Percentiles rank a stretch among this genome's conserved stretches.
phyloP scores from a whole-genome alignment of 2,329 filamentous ascomycete species.

The Huntiella savannae region DNA sequence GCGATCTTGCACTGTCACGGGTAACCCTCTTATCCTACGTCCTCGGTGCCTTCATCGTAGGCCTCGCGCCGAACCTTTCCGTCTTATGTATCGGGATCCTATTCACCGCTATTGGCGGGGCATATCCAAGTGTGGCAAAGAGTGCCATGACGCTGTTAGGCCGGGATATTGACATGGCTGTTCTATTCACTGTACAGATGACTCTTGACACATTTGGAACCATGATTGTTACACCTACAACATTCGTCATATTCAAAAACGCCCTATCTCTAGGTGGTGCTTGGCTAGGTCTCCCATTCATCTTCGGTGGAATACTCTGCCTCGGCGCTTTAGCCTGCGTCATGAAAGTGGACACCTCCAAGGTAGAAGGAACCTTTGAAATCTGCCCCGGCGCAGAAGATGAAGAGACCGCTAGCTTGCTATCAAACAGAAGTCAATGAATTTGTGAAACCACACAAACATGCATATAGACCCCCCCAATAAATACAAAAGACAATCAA shows the following conservation, averaged over 20 bases:
- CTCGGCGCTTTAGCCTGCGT: background rate
- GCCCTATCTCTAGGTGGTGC: background rate
- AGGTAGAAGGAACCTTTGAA: no score
- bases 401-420: background rate
- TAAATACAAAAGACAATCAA: slow-evolving; percentile 1
- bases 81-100: background rate
- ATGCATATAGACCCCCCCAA: background rate
- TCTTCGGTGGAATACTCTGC: slow-evolving; percentile 1
- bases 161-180: slow-evolving; percentile 6
- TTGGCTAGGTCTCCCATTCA: slow-evolving; percentile 4
- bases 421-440: background rate
- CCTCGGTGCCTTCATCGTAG: background rate
- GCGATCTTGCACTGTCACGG: slow-evolving; percentile 8
- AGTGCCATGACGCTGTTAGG: slow-evolving; percentile 11
- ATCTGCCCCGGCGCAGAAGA: no score
- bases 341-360: background rate
- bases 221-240: background rate
- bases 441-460: background rate
- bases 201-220: slow-evolving; percentile 4
- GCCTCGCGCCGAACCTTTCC: slow-evolving; percentile 1
- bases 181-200: slow-evolving; percentile 9
- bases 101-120: slow-evolving; percentile 3
- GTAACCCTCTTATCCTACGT: slow-evolving; percentile 7
- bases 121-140: slow-evolving; percentile 3
- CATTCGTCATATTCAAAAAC: background rate